Base-by-base conservation (phyloP, 768 basidiomycete genomes). In the Collybia sp. region DNA sequence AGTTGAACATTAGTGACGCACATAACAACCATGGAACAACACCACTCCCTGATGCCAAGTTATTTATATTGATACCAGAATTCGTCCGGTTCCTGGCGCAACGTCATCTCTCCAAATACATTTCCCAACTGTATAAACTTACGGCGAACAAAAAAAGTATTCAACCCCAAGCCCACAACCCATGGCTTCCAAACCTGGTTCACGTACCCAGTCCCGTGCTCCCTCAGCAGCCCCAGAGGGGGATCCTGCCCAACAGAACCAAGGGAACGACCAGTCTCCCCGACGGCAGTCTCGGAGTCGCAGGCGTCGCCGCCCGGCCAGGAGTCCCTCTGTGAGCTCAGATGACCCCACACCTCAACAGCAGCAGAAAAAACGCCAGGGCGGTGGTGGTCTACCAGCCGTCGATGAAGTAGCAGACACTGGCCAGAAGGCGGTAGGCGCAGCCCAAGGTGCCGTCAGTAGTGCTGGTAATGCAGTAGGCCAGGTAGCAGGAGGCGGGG, bases 271-370 rank as follows among this genome's bases (percentile, higher is more conserved):
- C 2, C 42, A 25, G 32, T 30, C 42, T 30, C 25, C 17, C n/a
- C 42, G 43, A 11, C 39, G 43, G 30, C 50, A 31, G 12, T 45
- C 49, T 42, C 40, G 31, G 2, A 18, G 43, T 5, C 45, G 50
- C 35, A 40, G 54, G 9, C 55, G 55, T 38, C 53, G 52, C 32
- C 54, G 50, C 18, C 34, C 47, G 18, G 44, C 47, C 9, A 44
- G 54, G 12, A 49, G 50, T 30, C 43, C 40, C 12, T 53, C 52
- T 5, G 42, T 47, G 10, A 45, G 37, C 41, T 25, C 45, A n/a
- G 38, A 47, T n/a, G 44, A 30, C 2, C n/a, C 42, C 8, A 43
- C 20, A 44, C 48, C 15, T 32, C 12, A 6, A 47, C 30, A 3
- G 2, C 5, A 3, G 12, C 25, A 13, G 13, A 20, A 13, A 12